These are phyloP conservation scores for Apiospora pterosperma DNA, from an alignment of 2,329 filamentous ascomycete species.

Conservation along the genomic window DNA sequence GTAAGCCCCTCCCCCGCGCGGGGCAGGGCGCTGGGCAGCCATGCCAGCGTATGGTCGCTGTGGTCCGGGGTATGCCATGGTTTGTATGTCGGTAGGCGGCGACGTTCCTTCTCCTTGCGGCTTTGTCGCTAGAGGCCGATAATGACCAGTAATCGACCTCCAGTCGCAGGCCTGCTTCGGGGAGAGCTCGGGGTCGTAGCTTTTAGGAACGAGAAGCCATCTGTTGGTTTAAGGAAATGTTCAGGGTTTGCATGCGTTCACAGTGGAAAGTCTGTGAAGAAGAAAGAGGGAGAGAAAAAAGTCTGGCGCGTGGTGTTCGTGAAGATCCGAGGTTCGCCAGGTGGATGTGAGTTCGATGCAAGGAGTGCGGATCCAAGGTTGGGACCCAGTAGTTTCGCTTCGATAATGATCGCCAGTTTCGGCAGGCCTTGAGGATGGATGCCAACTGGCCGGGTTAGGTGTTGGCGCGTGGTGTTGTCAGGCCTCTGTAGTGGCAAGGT, in stretches of 20 bases:
- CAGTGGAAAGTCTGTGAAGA: background rate
- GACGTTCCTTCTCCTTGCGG: background rate
- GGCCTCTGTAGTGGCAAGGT: too few relatives aligned
- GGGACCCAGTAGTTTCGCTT: slow-evolving; percentile 30
- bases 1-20: slow-evolving; percentile 21
- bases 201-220: background rate
- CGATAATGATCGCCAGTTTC: slow-evolving; percentile 37
- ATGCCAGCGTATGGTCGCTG: slow-evolving; percentile 48
- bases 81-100: background rate
- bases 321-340: background rate
- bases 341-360: background rate
- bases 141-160: background rate
- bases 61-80: slow-evolving; percentile 50
- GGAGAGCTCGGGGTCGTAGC: background rate
- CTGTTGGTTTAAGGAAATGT: background rate
- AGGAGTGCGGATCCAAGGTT: slow-evolving; percentile 5
- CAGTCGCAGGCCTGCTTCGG: background rate
- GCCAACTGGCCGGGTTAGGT: background rate
- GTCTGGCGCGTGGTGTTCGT: background rate
- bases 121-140: background rate
- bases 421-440: slow-evolving; percentile 14
- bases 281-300: background rate
- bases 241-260: background rate
- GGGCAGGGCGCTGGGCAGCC: slow-evolving; percentile 37
- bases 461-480: background rate